Percentiles rank a stretch among this genome's conserved stretches.
These are phyloP conservation scores for Saraca asoca DNA, from an alignment of 331 rosid genomes.

Conservation along the genomic window DNA sequence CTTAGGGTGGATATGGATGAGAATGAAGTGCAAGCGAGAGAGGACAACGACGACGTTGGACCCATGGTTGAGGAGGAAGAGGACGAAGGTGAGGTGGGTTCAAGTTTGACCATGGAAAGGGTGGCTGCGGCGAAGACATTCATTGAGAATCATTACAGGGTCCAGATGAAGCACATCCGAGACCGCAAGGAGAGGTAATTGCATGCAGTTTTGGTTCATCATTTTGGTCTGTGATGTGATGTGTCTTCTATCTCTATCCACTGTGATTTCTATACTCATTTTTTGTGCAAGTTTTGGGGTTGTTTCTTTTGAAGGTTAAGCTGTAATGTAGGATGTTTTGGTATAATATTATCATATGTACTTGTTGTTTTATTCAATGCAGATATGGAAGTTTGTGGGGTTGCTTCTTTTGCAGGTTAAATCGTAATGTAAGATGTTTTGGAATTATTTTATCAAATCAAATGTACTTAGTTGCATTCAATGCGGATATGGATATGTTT, in stretches of 20 bases:
- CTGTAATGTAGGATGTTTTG: background rate
- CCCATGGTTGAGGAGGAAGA: slow-evolving; percentile 42
- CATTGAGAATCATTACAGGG: slow-evolving; percentile 78
- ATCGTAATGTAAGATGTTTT: background rate
- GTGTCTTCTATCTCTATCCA: background rate
- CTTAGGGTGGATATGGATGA: slow-evolving; percentile 23
- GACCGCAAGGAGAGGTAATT: slow-evolving; percentile 78
- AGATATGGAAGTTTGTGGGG: background rate
- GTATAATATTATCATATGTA: background rate
- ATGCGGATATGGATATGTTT: slow-evolving; percentile 11
- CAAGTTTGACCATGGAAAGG: slow-evolving; percentile 83
- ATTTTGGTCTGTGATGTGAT: background rate
- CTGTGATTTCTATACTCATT: slow-evolving; percentile 5
- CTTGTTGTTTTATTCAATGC: background rate
- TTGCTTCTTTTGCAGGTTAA: slow-evolving; percentile 11
- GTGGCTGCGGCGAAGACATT: slow-evolving; percentile 89
- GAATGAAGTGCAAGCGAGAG: background rate
- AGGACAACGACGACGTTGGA: slow-evolving; percentile 34
- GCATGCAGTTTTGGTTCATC: background rate
- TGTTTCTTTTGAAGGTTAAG: slow-evolving; percentile 12
- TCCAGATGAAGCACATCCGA: slow-evolving; percentile 71
- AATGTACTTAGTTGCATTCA: background rate
- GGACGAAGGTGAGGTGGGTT: slow-evolving; percentile 46
- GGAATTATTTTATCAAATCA: background rate
- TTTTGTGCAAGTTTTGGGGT: slow-evolving; percentile 16